phyloP scores from a whole-genome alignment of 768 basidiomycete genomes.

The Omphalotus guepiniiformis region DNA sequence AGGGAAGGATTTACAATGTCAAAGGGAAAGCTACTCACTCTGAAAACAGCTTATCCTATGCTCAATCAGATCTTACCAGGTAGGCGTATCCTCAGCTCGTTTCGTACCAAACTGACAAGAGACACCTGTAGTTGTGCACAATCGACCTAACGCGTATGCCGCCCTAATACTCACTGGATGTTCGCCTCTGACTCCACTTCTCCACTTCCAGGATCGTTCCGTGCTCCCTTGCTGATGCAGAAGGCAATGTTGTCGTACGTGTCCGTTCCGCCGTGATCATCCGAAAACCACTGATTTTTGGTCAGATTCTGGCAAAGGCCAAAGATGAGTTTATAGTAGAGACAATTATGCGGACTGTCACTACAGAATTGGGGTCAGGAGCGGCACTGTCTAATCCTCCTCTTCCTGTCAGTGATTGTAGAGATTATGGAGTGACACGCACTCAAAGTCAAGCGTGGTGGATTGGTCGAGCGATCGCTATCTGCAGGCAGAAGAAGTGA shows the following conservation, averaged over 20 bases:
- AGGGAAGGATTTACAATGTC: conserved; percentile 23
- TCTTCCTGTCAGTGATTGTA: conserved; percentile 29
- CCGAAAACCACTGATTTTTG: neutral
- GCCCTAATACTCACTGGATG: neutral
- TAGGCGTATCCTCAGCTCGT: conserved; percentile 4
- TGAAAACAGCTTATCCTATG: conserved; percentile 25
- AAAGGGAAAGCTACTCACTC: conserved; percentile 13
- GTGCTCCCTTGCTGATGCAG: conserved; percentile 26
- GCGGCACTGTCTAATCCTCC: conserved; percentile 43
- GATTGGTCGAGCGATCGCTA: conserved; percentile 54
- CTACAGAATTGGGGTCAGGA: conserved; percentile 49
- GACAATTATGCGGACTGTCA: conserved; percentile 39
- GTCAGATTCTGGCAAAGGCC: conserved; percentile 37
- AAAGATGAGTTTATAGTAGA: conserved; percentile 42
- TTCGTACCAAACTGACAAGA: neutral
- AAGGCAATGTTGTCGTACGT: conserved; percentile 25
- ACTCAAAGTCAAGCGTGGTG: conserved; percentile 61
- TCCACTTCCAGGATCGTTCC: conserved; percentile 21
- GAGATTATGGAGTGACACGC: conserved; percentile 40
- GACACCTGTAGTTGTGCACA: conserved; percentile 24
- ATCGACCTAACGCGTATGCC: conserved; percentile 27
- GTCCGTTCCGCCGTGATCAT: neutral
- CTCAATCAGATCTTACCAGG: conserved; percentile 28
- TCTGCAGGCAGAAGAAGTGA: conserved; percentile 41
- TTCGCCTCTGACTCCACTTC: neutral